Evolutionary conservation across 2,329 filamentous ascomycete species (phyloP), one percentile per base, ranked within the genome.

Genomic region (Ceratocystis eucalypticola): DNA sequence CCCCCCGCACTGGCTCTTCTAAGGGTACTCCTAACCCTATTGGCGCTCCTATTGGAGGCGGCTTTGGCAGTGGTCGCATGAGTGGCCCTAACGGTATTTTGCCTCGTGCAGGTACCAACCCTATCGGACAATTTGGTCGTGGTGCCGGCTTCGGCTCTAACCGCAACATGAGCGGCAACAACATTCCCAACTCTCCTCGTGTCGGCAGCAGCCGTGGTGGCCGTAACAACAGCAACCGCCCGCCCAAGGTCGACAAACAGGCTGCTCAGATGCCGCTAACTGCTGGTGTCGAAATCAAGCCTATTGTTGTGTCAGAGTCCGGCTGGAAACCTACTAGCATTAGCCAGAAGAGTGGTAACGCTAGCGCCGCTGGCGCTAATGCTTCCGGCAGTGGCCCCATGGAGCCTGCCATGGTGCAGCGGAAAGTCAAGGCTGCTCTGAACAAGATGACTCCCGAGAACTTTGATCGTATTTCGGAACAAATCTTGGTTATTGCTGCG

Each of bases 381-480:
- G 69, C 74, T 63, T 69, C 76, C 46, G 74, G 76, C 66, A 76
- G 79, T 69, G 75, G 79, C 7, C 82, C 89, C 72, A 84, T 97
- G 78, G 85, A 95, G 70, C 93, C 94, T 28, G 90, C 93, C 72
- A 85, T 94, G 80, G 94, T 99, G 67, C 94, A 99, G 80, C 88
- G 93, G 71, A 99, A 99, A 86, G 94, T 99, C 75, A 99, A 99
- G 86, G 88, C 91, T 70, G 89, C 89, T 69, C 81, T 99, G 72
- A 99, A 99, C 86, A 99, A 99, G 88, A 97, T 99, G 94, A 97
- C 94, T 0, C 94, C 94, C 0, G 94, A 99, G 79, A 99, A 97
- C 74, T 99, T 99, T 72, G 92, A 96, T 75, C 91, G 88, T 79
- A 96, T 99, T 71, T 85, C 94, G 5, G 89, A 92, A 69, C 91